These are phyloP conservation scores for Fraxinus sp. DNA, from an alignment of 305 asterid species.

Conservation along the genomic window DNA sequence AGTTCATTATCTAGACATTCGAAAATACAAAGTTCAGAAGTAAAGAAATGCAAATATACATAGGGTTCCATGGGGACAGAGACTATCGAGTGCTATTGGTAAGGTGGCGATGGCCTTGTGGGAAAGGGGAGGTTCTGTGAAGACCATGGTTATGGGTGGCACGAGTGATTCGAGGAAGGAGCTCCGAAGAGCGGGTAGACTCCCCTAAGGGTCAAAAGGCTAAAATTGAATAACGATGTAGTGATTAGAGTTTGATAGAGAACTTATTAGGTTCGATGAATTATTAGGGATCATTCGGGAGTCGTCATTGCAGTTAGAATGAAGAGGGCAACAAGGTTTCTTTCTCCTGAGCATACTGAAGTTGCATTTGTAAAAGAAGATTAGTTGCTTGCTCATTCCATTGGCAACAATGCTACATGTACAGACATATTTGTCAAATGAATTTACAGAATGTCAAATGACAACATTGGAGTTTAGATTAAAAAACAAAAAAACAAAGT, in stretches of 20 bases:
- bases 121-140: neutral
- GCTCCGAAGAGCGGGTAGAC: neutral
- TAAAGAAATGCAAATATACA: neutral
- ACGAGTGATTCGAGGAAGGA: neutral
- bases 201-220: neutral
- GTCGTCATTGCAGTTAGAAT: neutral
- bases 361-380: neutral
- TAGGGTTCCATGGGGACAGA: neutral
- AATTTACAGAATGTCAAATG: neutral
- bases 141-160: neutral
- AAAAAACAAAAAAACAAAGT: fast-evolving
- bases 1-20: neutral
- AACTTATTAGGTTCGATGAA: neutral
- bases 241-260: neutral
- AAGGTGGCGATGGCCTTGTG: neutral
- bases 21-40: neutral
- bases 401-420: neutral
- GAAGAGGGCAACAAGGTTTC: neutral
- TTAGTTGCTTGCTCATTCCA: neutral
- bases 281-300: neutral
- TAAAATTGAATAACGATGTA: neutral
- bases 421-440: neutral
- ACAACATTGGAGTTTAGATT: neutral
- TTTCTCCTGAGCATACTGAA: neutral
- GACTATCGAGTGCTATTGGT: neutral